Base-by-base conservation (phyloP, 495 filamentous ascomycete species). In the Penicillium macrosclerotiorum region DNA sequence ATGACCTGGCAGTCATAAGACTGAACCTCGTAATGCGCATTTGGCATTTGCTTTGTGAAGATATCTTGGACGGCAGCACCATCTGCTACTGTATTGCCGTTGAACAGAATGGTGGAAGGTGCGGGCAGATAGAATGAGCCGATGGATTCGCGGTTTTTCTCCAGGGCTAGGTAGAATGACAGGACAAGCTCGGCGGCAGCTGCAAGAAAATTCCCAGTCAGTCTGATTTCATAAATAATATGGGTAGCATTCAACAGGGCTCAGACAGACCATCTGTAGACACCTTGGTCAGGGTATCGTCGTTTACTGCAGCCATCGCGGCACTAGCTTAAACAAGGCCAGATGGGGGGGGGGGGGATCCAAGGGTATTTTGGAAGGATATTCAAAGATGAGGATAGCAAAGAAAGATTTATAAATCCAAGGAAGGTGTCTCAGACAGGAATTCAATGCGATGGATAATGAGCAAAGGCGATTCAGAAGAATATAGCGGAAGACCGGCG, bases 1-100 rank as follows among this genome's bases (percentile, higher is more conserved):
- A 93, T 68, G 31, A 89, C 77, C 38, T 90, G 86, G 57, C 78
- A 83, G 63, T 93, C 85, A 45, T 78, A 83, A 5, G 73, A 76
- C 51, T 84, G 78, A 3, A 86, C 72, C 33, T 88, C 82, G 62
- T 88, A 84, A 38, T 74, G 66, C 0, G 78, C 55, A 12, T 64
- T 54, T 1, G 84, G 79, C 78, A 86, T 85, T 47, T 81, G 67
- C 16, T 78, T 76, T 39, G 78, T 66, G 45, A 84, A 84, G 19
- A 83, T 75, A 4, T 73, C 68, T 32, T 84, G 79, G 30, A 87
- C 75, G 1, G 72, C 72, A n/a, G 57, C 62, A 1, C 77, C 77
- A 45, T 81, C 76, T 20, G 63, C 55, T 22, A 86, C 69, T 0
- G 69, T 41, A 45, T 84, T 83, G 42, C 84, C 83, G 52, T 88